These are phyloP conservation scores for Blastobotrys chiropterorum DNA, from an alignment of 805 yeast species.

Conservation along the genomic window DNA sequence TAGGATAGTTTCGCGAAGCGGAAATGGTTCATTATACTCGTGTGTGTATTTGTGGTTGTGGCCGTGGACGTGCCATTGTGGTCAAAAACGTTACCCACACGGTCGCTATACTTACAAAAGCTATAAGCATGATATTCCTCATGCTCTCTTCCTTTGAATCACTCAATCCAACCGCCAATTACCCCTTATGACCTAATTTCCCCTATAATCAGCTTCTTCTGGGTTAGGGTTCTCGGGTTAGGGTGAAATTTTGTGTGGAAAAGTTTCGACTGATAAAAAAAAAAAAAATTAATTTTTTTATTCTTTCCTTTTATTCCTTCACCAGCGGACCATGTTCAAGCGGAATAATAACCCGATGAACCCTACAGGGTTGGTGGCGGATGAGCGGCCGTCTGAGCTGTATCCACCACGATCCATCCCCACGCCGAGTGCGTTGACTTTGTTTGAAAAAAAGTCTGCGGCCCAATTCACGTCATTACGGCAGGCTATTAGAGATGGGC, in stretches of 20 bases:
- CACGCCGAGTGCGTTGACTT: slow-evolving; percentile 14
- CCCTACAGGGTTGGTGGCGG: slow-evolving; percentile 10
- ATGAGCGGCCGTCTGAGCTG: slow-evolving; percentile 18
- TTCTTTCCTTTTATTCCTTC: too few species aligned
- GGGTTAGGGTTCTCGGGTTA: background rate
- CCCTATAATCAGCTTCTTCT: background rate
- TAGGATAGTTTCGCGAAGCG: too few species aligned
- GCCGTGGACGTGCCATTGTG: too few species aligned
- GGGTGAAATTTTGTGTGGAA: background rate
- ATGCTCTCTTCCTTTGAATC: too few species aligned
- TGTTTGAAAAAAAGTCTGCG: slow-evolving; percentile 19
- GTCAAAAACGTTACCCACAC: too few species aligned
- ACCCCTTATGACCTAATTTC: too few species aligned
- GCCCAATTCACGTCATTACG: slow-evolving; percentile 22
- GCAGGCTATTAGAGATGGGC: slow-evolving; percentile 23
- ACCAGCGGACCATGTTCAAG: background rate
- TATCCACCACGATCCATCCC: slow-evolving; percentile 22
- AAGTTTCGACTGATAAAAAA: background rate
- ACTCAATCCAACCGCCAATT: too few species aligned
- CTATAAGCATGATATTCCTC: too few species aligned
- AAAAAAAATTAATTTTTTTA: background rate
- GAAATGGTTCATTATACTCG: too few species aligned
- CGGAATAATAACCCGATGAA: background rate
- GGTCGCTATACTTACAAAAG: too few species aligned
- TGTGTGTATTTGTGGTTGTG: too few species aligned